These are phyloP conservation scores for Colletotrichum cordylinicola DNA, from an alignment of 2,329 filamentous ascomycete genomes.

Conservation along the genomic window DNA sequence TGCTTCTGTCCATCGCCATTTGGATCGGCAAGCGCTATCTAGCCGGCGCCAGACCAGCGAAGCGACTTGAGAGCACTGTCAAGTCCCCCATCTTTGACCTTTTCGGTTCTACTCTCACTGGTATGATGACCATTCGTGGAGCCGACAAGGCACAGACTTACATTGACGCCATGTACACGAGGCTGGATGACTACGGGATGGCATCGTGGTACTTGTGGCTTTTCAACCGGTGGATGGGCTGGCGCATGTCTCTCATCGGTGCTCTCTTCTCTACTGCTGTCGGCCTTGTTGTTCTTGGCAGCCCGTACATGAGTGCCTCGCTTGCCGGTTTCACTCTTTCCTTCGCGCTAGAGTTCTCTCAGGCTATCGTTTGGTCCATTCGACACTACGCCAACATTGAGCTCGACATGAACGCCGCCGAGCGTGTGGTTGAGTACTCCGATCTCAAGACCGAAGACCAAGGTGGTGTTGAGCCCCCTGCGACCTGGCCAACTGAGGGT, in stretches of 20 bases:
- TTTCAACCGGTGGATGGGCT: conserved; percentile 79
- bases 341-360: conserved; percentile 75
- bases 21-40: conserved; percentile 68
- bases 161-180: conserved; percentile 70
- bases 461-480: conserved; percentile 65
- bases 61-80: conserved; percentile 77
- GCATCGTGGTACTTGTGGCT: conserved; percentile 73
- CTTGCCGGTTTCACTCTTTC: conserved; percentile 78
- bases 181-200: conserved; percentile 71
- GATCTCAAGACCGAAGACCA: conserved; percentile 71
- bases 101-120: conserved; percentile 75
- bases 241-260: conserved; percentile 74
- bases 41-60: conserved; percentile 74
- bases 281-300: conserved; percentile 67
- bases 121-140: conserved; percentile 77
- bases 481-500: conserved; percentile 78
- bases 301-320: conserved; percentile 68
- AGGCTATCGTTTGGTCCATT: conserved; percentile 68
- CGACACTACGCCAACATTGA: conserved; percentile 74
- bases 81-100: conserved; percentile 84
- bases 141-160: conserved; percentile 74
- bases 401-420: conserved; percentile 79
- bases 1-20: conserved; percentile 64
- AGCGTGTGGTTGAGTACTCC: conserved; percentile 78
- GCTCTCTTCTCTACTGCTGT: conserved; percentile 72